These are phyloP conservation scores for Austroboletus olivaceoglutinosus DNA, from an alignment of 1,284 basidiomycete genomes.

Conservation along the genomic window DNA sequence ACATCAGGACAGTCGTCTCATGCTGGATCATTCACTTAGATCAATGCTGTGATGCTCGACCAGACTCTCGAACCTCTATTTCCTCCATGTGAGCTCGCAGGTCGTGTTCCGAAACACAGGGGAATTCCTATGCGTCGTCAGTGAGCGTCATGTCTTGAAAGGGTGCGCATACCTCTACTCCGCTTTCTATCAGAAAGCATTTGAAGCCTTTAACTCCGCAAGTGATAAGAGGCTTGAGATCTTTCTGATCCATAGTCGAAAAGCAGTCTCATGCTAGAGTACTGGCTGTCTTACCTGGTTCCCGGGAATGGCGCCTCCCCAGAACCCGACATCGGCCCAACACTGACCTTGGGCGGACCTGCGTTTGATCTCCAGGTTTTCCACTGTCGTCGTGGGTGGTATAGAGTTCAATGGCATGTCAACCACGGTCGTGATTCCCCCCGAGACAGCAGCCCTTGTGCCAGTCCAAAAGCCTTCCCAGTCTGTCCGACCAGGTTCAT, in stretches of 20 bases:
- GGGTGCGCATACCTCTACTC: conserved; percentile 68
- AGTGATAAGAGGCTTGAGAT: conserved; percentile 67
- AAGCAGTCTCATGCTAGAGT: neutral
- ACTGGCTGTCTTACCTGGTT: conserved; percentile 58
- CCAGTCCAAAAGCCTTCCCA: conserved; percentile 96
- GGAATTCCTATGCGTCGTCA: conserved; percentile 71
- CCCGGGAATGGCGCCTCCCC: conserved; percentile 90
- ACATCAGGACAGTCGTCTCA: conserved; percentile 69
- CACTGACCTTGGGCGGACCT: conserved; percentile 71
- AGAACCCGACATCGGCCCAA: conserved; percentile 87
- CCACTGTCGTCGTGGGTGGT: conserved; percentile 86
- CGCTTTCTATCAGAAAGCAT: conserved; percentile 92
- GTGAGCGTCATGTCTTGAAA: conserved; percentile 1
- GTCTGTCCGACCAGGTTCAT: conserved; percentile 87
- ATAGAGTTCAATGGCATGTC: conserved; percentile 97
- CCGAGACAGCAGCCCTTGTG: conserved; percentile 82
- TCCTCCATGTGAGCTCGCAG: conserved; percentile 68
- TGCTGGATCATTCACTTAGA: conserved; percentile 44
- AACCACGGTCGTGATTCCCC: conserved; percentile 88
- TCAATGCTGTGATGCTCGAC: neutral
- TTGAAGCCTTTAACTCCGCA: conserved; percentile 92
- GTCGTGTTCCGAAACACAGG: conserved; percentile 74
- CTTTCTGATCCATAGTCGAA: conserved; percentile 34
- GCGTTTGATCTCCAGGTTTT: conserved; percentile 70
- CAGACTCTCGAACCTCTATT: conserved; percentile 54